Conservation (phyloP, 495 filamentous ascomycete genomes). For the Podospora pseudopauciseta region DNA sequence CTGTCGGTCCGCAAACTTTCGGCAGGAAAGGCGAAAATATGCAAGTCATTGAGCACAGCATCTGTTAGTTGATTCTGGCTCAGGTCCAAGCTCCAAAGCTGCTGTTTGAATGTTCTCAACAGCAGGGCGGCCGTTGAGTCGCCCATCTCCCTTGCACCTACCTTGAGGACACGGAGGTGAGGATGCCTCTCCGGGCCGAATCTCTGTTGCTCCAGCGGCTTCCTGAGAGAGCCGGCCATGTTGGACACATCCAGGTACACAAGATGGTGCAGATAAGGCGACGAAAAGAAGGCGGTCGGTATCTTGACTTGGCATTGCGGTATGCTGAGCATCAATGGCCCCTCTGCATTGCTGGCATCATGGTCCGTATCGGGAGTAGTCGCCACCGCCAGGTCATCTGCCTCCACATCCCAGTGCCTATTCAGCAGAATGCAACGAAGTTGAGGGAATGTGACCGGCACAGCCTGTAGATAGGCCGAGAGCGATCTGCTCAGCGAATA, state of each 20-base stretch:
- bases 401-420: conserved; percentile 35
- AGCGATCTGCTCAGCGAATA: conserved; percentile 31
- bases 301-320: conserved; percentile 32
- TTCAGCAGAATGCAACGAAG: conserved; percentile 41
- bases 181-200: conserved; percentile 33
- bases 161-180: conserved; percentile 41
- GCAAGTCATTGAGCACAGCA: conserved; percentile 26
- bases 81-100: conserved; percentile 47
- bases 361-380: neutral
- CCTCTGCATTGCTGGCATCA: neutral
- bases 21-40: conserved; percentile 25
- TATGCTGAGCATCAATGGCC: conserved; percentile 36
- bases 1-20: conserved; percentile 8
- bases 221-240: conserved; percentile 34
- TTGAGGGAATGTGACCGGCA: conserved; percentile 32
- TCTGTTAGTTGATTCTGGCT: conserved; percentile 42
- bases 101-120: conserved; percentile 29
- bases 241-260: conserved; percentile 47
- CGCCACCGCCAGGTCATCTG: conserved; percentile 7
- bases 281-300: conserved; percentile 29
- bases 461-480: conserved; percentile 28
- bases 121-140: conserved; percentile 29
- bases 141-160: conserved; percentile 36
- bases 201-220: conserved; percentile 23
- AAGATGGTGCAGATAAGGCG: conserved; percentile 29